phyloP scores from a whole-genome alignment of 768 basidiomycete species.

The Lanmaoa pseudosensibilis region DNA sequence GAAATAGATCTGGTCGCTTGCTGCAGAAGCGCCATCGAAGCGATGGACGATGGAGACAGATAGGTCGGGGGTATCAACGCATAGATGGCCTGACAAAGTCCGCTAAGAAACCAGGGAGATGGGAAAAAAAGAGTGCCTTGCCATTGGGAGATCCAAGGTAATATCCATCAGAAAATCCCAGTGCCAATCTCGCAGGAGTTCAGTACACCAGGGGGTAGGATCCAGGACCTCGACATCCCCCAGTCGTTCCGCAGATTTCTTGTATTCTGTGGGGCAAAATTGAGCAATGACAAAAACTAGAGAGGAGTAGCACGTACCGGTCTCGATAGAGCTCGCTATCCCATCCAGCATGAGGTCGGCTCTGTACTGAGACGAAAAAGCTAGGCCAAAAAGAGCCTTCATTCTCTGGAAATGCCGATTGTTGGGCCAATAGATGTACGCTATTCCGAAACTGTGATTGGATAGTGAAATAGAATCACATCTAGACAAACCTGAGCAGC shows the following conservation, averaged over 20 bases:
- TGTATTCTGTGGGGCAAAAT: conserved; percentile 36
- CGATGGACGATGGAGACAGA: conserved; percentile 31
- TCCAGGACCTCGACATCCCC: conserved; percentile 32
- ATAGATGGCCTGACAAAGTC: conserved; percentile 22
- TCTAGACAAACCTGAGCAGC: conserved; percentile 34
- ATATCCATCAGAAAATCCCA: conserved; percentile 36
- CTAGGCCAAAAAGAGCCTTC: conserved; percentile 38
- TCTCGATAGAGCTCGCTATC: conserved; percentile 26
- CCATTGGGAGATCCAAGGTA: conserved; percentile 37
- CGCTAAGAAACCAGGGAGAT: not conserved
- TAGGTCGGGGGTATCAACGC: conserved; percentile 21
- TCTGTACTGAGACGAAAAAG: conserved; percentile 38
- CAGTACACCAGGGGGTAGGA: conserved; percentile 21
- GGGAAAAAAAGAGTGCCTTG: conserved; percentile 8
- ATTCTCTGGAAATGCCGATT: conserved; percentile 40
- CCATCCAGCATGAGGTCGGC: conserved; percentile 41
- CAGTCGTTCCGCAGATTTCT: conserved; percentile 29
- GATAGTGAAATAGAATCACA: not conserved
- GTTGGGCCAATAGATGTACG: conserved; percentile 42
- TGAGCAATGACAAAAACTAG: not conserved
- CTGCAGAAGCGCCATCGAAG: conserved; percentile 37
- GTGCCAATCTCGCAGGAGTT: conserved; percentile 32
- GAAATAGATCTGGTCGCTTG: conserved; percentile 28
- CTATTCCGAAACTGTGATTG: conserved; percentile 19
- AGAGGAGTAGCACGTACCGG: conserved; percentile 25